Percentiles rank a stretch among this genome's conserved stretches.
These are phyloP conservation scores for Pseudofabraea citricarpa DNA, from an alignment of 2,329 filamentous ascomycete genomes.

Conservation along the genomic window DNA sequence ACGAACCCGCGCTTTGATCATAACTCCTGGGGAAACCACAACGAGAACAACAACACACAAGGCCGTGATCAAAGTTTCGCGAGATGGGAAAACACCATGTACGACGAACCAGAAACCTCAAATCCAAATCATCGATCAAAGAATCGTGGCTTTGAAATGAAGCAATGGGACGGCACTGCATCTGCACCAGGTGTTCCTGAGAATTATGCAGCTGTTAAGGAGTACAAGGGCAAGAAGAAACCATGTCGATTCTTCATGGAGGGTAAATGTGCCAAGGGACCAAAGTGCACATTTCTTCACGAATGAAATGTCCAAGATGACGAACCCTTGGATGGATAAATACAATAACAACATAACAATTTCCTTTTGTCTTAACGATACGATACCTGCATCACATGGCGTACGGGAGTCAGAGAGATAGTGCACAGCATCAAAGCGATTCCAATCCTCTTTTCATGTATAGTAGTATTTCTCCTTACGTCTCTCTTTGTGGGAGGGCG, in stretches of 20 bases:
- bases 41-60: background rate
- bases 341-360: too few relatives aligned
- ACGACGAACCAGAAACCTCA: constrained; percentile 6
- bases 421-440: too few relatives aligned
- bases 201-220: constrained; percentile 20
- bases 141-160: constrained; percentile 10
- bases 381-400: background rate
- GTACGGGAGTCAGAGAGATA: background rate
- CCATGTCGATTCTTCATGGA: constrained; percentile 67
- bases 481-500: too few relatives aligned
- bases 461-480: too few relatives aligned
- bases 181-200: constrained; percentile 3
- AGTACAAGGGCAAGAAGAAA: constrained; percentile 55
- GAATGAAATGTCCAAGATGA: constrained; percentile 33
- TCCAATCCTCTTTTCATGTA: too few relatives aligned
- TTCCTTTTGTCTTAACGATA: background rate
- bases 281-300: constrained; percentile 70
- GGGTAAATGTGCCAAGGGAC: constrained; percentile 68
- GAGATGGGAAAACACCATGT: constrained; percentile 12
- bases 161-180: constrained; percentile 10
- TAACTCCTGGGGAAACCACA: background rate
- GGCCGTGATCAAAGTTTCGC: constrained; percentile 15
- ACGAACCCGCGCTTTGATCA: background rate
- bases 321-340: background rate
- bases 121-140: constrained; percentile 5